A percentile compares a stretch with the other conserved stretches of the same genome.
These are phyloP conservation scores for Cyclotella choctawhatcheeana DNA, from an alignment of 108 stramenopile species.

Conservation along the genomic window DNA sequence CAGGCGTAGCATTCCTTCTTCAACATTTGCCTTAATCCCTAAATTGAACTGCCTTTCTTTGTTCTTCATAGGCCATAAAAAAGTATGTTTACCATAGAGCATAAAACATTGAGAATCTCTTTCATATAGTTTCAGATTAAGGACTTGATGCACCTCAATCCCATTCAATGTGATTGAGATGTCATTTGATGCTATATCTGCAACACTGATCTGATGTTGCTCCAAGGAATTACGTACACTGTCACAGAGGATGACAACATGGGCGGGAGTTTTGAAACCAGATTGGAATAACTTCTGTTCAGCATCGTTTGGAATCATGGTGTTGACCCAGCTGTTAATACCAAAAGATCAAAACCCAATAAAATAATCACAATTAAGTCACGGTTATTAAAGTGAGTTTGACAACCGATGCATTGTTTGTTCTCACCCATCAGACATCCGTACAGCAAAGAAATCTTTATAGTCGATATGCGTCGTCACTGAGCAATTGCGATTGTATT, in stretches of 20 bases:
- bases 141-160: background rate
- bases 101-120: slow-evolving; percentile 1
- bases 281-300: background rate
- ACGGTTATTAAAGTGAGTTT: no score
- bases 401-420: no score
- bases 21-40: background rate
- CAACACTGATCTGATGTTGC: slow-evolving; percentile 1
- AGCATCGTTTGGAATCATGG: slow-evolving; percentile 7
- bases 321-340: no score
- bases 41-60: background rate
- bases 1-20: background rate
- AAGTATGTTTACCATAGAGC: slow-evolving; percentile 6
- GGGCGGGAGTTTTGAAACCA: background rate
- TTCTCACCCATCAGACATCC: slow-evolving; percentile 4
- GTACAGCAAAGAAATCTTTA: slow-evolving; percentile 21
- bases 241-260: slow-evolving; percentile 3
- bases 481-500: slow-evolving; percentile 9
- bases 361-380: no score
- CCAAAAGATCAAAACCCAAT: no score
- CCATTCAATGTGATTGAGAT: slow-evolving; percentile 9
- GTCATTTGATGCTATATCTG: background rate
- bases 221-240: background rate
- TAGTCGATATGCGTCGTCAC: background rate
- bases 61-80: slow-evolving; percentile 7
- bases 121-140: background rate